These are phyloP conservation scores for Saturnispora quitensis DNA, from an alignment of 805 yeast genomes.

Conservation along the genomic window DNA sequence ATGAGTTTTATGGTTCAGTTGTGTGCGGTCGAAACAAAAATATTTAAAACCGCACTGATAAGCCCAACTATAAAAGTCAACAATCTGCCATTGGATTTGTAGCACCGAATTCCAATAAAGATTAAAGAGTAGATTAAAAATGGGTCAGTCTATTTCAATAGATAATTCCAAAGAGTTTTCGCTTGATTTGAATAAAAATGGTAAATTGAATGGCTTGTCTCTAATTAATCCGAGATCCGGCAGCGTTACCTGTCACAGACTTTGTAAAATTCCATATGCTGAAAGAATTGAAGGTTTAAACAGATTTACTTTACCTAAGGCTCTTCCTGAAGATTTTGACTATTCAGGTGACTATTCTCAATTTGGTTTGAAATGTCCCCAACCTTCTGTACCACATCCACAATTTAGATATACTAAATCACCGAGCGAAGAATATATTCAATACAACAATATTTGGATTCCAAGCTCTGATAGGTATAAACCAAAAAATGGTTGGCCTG, in stretches of 20 bases:
- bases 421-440: slow-evolving; percentile 29
- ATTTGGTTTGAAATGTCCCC: slow-evolving; percentile 31
- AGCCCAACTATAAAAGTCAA: neutral
- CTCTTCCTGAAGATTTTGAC: slow-evolving; percentile 28
- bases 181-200: slow-evolving; percentile 17
- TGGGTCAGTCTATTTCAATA: slow-evolving; percentile 21
- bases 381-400: slow-evolving; percentile 28
- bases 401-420: slow-evolving; percentile 17
- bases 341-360: slow-evolving; percentile 32
- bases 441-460: slow-evolving; percentile 31
- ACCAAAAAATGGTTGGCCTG: slow-evolving; percentile 36
- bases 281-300: slow-evolving; percentile 25
- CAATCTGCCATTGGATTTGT: neutral
- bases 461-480: slow-evolving; percentile 26
- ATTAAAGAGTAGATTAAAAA: neutral
- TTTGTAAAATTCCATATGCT: slow-evolving; percentile 29
- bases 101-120: neutral
- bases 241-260: slow-evolving; percentile 20
- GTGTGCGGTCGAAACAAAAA: neutral
- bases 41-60: neutral
- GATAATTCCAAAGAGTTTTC: slow-evolving; percentile 15
- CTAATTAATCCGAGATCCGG: slow-evolving; percentile 13
- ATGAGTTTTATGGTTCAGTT: too few species aligned
- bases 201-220: slow-evolving; percentile 23
- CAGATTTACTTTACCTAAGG: slow-evolving; percentile 25